These are phyloP conservation scores for Metschnikowia proteae DNA, from an alignment of 805 yeast species.

Conservation along the genomic window DNA sequence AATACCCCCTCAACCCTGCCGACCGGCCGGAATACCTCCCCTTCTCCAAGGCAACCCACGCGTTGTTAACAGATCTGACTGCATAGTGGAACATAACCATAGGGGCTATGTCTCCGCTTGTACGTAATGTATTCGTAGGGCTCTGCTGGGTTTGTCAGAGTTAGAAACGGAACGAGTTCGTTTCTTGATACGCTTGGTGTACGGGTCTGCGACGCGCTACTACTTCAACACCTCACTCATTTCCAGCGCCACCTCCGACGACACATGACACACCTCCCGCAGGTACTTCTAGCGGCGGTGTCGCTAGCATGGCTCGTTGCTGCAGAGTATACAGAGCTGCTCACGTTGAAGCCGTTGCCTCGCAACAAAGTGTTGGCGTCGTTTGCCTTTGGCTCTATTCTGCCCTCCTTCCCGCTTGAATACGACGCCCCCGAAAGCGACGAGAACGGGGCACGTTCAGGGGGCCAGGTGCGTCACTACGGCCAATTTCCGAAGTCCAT, in stretches of 20 bases:
- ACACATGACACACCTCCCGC: not conserved
- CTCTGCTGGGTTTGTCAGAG: too few species aligned
- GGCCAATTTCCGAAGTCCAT: constrained; percentile 75
- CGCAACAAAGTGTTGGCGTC: constrained; percentile 65
- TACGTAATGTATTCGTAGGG: too few species aligned
- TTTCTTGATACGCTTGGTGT: not conserved
- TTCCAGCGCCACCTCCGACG: too few species aligned
- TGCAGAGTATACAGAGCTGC: constrained; percentile 50
- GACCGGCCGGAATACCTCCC: too few species aligned
- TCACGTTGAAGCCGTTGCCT: constrained; percentile 68
- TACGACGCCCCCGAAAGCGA: constrained; percentile 15
- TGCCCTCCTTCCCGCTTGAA: constrained; percentile 38
- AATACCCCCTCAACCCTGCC: too few species aligned
- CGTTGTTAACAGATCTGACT: too few species aligned
- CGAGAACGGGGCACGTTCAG: not conserved
- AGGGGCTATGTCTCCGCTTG: too few species aligned
- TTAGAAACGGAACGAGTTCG: too few species aligned
- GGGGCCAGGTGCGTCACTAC: constrained; percentile 41
- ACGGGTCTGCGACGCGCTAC: not conserved
- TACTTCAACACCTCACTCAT: not conserved
- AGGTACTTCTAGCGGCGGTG: constrained; percentile 1
- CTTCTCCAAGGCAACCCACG: too few species aligned
- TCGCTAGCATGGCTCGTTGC: constrained; percentile 8
- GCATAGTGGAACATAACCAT: too few species aligned
- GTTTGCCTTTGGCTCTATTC: constrained; percentile 63